phyloP scores from a whole-genome alignment of 306 rosid genomes.

The Citrullus amarus region DNA sequence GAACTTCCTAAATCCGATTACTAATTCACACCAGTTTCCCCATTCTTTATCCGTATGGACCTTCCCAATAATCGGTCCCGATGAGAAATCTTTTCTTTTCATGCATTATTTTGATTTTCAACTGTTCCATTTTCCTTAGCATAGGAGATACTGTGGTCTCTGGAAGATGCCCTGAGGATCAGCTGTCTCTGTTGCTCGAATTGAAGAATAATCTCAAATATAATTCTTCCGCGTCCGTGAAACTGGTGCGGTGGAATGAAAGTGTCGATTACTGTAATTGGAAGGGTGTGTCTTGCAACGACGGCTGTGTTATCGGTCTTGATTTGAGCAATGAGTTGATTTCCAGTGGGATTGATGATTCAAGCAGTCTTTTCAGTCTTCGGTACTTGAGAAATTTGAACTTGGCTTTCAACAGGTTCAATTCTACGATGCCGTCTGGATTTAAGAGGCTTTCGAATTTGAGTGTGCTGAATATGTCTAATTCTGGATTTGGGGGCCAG shows the following conservation, averaged over 20 bases:
- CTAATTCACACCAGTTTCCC: not conserved
- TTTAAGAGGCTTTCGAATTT: not conserved
- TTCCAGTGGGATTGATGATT: not conserved
- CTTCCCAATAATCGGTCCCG: not conserved
- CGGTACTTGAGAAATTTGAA: slow-evolving; percentile 3
- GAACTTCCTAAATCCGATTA: not conserved
- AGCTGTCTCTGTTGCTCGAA: slow-evolving; percentile 26
- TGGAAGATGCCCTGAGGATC: slow-evolving; percentile 29
- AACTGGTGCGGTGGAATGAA: slow-evolving; percentile 26
- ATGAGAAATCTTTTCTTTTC: slow-evolving; percentile 20
- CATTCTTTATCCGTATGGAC: not conserved
- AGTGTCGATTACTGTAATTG: slow-evolving; percentile 31
- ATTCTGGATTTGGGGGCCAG: slow-evolving; percentile 12
- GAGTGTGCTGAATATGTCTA: slow-evolving; percentile 10
- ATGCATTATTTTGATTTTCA: slow-evolving; percentile 15
- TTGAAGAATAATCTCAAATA: slow-evolving; percentile 23
- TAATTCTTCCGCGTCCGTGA: not conserved
- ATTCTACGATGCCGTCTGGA: not conserved
- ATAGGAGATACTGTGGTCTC: not conserved
- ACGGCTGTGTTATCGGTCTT: slow-evolving; percentile 9
- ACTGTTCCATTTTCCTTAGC: not conserved
- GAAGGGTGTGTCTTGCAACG: slow-evolving; percentile 23
- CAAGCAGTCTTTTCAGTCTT: slow-evolving; percentile 19
- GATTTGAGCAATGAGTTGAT: slow-evolving; percentile 5
- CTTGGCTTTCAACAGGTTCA: slow-evolving; percentile 14